These are phyloP conservation scores for Akanthomyces uredinophilus DNA, from an alignment of 2,329 filamentous ascomycete species.

Conservation along the genomic window DNA sequence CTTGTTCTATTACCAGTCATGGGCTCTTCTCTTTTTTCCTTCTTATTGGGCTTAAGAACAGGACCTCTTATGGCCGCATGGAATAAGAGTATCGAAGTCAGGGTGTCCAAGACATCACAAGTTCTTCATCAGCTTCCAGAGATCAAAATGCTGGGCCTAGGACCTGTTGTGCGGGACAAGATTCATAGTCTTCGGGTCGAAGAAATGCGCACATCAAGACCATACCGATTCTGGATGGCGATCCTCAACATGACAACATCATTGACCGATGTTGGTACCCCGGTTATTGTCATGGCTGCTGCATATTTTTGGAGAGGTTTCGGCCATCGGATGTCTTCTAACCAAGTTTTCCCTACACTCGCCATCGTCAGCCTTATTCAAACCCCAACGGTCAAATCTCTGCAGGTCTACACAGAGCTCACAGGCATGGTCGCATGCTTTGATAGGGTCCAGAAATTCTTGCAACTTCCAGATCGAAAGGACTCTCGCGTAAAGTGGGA, in stretches of 20 bases:
- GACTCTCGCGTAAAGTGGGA: neutral
- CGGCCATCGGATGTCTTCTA: neutral
- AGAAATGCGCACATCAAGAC: neutral
- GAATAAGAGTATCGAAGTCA: neutral
- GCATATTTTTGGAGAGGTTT: neutral
- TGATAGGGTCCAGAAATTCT: neutral
- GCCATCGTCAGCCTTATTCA: neutral
- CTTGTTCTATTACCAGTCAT: neutral
- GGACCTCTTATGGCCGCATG: neutral
- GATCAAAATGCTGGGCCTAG: conserved; percentile 5
- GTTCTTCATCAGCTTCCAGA: neutral
- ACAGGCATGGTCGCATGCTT: neutral
- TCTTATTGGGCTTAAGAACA: neutral
- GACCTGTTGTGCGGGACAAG: neutral
- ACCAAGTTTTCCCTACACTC: neutral
- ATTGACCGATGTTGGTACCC: neutral
- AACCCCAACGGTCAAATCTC: neutral
- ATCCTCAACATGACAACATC: neutral
- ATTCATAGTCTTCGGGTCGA: neutral
- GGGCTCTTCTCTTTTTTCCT: neutral
- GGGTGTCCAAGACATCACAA: neutral
- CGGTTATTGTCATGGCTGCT: neutral
- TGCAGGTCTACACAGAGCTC: neutral
- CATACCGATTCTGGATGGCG: neutral
- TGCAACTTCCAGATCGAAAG: neutral